Base-by-base conservation (phyloP, 305 asterid species). In the Ilex paraguariensis region DNA sequence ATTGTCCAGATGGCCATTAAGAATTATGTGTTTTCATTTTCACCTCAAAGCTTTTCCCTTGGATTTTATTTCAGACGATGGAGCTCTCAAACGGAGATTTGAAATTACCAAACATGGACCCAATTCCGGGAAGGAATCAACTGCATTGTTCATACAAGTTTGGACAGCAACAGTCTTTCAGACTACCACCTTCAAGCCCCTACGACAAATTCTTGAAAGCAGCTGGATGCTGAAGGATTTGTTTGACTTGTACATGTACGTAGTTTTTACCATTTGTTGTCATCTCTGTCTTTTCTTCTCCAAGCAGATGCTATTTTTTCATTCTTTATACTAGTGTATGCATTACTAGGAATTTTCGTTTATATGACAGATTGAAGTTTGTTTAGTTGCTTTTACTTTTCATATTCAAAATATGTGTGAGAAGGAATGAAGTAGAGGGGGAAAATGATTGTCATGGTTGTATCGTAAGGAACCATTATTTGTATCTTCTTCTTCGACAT, bases 171-270 rank as follows among this genome's bases (percentile, higher is more conserved):
- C 76, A 77, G 52, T 77, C 82, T 32, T 80, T 80, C 56, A 64
- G 82, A 72, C 74, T 80, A 45, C 85, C 85, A 33, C 85, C 85
- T 56, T 77, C 85, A 52, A 80, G 85, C 70, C 85, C 85, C 17
- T 80, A 80, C 8, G 82, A 80, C 75, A 80, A 80, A 54, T 80
- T 80, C 66, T 61, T 80, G 68, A 80, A 77, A 71, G 81, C 85
- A 30, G 85, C 85, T 12, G 81, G 85, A 61, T 80, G 85, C 75
- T 80, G 61, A 63, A 58, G 54, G 6, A 28, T 21, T n/a, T 15
- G 44, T 21, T 21, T 46, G 21, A 2, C 49, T 8, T 46, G 10
- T 13, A 46, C 15, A 10, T 10, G 13, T 10, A 46, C 15, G 52
- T 46, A 46, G 10, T 46, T 46, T 3, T 13, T 10, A 46, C 7